Evolutionary conservation across 192 early-diverging fungal genomes (phyloP).

Genomic region (Mortierella antarctica): DNA sequence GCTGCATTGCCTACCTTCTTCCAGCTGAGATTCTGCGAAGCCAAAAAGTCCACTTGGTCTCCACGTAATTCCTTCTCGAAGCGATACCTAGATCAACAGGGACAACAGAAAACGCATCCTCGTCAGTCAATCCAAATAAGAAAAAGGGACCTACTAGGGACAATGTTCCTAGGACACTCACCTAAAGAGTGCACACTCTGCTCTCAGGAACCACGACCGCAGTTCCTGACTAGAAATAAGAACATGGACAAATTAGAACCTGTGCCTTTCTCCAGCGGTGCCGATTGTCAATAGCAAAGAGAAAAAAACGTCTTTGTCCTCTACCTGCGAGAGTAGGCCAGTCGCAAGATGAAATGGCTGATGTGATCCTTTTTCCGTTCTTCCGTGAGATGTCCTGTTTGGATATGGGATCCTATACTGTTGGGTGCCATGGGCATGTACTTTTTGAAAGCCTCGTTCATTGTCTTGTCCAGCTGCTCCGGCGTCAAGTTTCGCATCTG

Average conservation of each 20-base stretch:
- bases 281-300: not conserved
- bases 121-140: not conserved
- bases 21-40: conserved; percentile 60
- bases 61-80: conserved; percentile 54
- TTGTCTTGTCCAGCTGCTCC: conserved; percentile 64
- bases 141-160: not conserved
- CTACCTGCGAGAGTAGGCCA: conserved; percentile 75
- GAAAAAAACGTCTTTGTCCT: conserved; percentile 21
- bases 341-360: conserved; percentile 83
- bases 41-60: conserved; percentile 67
- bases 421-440: conserved; percentile 75
- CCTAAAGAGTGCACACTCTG: conserved; percentile 75
- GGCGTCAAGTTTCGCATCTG: conserved; percentile 74
- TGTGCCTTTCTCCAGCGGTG: too few relatives aligned
- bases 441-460: conserved; percentile 62
- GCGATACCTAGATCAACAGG: conserved; percentile 47
- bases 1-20: conserved; percentile 48
- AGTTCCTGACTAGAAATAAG: conserved; percentile 67
- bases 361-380: conserved; percentile 85
- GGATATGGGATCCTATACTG: conserved; percentile 42
- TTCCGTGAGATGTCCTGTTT: conserved; percentile 55
- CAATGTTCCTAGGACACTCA: conserved; percentile 7
- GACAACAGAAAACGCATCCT: not conserved
- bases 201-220: conserved; percentile 79
- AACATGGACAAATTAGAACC: too few relatives aligned